phyloP scores from a whole-genome alignment of 2,329 filamentous ascomycete species.

The Alternaria gaisen region DNA sequence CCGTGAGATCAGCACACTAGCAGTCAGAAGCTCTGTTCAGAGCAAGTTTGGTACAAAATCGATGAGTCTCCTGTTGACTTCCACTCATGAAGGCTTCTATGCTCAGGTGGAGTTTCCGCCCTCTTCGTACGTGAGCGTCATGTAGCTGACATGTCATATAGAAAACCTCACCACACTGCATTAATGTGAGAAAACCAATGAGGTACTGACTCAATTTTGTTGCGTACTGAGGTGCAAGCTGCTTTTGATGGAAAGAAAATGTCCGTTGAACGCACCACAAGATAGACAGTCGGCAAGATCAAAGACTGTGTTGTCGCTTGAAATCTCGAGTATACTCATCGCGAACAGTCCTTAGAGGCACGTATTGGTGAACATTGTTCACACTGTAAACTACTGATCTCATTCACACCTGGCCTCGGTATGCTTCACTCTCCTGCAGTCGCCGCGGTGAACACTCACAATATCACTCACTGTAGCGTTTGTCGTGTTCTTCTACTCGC shows the following conservation, averaged over 20 bases:
- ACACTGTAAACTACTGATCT: background rate
- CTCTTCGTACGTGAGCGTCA: background rate
- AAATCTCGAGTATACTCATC: background rate
- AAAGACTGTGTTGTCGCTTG: background rate
- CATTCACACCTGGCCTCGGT: background rate
- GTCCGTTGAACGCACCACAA: background rate
- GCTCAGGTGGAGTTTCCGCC: background rate
- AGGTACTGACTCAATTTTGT: background rate
- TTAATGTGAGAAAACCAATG: background rate
- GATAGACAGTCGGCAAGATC: background rate
- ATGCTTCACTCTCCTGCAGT: background rate
- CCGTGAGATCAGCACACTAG: background rate
- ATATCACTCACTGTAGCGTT: background rate
- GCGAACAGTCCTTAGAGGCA: background rate
- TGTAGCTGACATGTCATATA: background rate
- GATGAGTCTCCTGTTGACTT: background rate
- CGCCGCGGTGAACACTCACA: too few relatives aligned
- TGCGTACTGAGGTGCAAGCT: background rate
- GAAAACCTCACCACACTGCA: background rate
- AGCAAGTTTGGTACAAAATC: fast-evolving
- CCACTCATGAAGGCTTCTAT: background rate
- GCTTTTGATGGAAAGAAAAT: background rate
- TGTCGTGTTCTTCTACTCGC: background rate
- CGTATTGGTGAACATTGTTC: background rate
- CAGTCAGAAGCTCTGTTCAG: background rate